A percentile compares a stretch with the other conserved stretches of the same genome.
These are phyloP conservation scores for Aspergillus proliferans DNA, from an alignment of 2,329 filamentous ascomycete genomes.

Conservation along the genomic window DNA sequence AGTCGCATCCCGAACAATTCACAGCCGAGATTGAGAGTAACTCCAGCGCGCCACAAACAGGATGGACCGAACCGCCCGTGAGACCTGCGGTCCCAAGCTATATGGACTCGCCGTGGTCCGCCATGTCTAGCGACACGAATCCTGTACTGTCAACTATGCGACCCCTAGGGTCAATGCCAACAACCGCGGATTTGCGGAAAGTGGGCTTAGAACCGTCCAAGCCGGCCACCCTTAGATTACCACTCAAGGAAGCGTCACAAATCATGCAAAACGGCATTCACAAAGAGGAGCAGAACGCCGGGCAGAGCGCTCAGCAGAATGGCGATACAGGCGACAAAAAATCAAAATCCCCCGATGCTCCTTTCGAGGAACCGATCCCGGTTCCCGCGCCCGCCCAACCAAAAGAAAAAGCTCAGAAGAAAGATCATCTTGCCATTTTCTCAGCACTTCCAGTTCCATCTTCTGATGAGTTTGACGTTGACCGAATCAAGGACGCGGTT, in stretches of 20 bases:
- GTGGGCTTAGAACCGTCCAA: constrained; percentile 40
- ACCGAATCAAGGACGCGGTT: constrained; percentile 22
- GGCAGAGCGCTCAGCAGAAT: neutral
- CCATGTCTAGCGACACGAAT: constrained; percentile 56
- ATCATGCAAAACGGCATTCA: neutral
- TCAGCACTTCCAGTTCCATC: constrained; percentile 14
- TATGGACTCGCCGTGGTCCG: constrained; percentile 59
- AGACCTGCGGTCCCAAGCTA: constrained; percentile 60
- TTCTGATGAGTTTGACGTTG: constrained; percentile 21
- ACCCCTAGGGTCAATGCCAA: constrained; percentile 67
- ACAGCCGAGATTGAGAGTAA: constrained; percentile 3
- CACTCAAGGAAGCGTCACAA: constrained; percentile 21
- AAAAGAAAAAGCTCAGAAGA: constrained; percentile 3
- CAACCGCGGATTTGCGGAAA: constrained; percentile 52
- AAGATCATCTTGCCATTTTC: constrained; percentile 12
- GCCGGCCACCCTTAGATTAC: constrained; percentile 34
- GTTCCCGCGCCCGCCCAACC: constrained; percentile 3
- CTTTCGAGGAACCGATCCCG: neutral
- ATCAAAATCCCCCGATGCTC: neutral
- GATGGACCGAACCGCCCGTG: constrained; percentile 54
- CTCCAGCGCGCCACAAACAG: constrained; percentile 8
- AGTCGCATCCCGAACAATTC: constrained; percentile 13
- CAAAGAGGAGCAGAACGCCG: neutral
- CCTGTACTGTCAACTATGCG: constrained; percentile 80
- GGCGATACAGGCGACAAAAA: neutral